Conservation (phyloP, 345 rosid genomes). For the Gossypium raimondii region DNA sequence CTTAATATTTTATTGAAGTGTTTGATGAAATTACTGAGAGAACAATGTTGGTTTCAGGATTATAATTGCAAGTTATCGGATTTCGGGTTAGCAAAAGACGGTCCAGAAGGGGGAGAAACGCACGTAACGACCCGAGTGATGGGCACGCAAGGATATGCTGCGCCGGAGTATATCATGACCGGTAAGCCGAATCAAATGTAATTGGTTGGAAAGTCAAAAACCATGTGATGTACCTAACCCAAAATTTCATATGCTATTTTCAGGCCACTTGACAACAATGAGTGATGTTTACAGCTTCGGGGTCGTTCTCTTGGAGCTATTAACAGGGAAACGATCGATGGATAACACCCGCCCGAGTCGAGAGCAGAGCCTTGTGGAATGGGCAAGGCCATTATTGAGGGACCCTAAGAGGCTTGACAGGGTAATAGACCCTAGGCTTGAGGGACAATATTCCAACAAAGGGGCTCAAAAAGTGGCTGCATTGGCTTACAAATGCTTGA, state of each 20-base stretch:
- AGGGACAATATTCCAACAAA: slow-evolving; percentile 46
- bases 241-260: slow-evolving; percentile 13
- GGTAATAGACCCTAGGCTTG: slow-evolving; percentile 58
- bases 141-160: slow-evolving; percentile 65
- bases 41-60: slow-evolving; percentile 28
- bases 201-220: background rate
- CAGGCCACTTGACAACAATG: slow-evolving; percentile 76
- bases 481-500: slow-evolving; percentile 57
- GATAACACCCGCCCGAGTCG: slow-evolving; percentile 45
- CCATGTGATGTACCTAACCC: background rate
- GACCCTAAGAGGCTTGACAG: slow-evolving; percentile 49
- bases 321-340: slow-evolving; percentile 55
- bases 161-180: slow-evolving; percentile 59
- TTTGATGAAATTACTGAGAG: background rate
- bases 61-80: slow-evolving; percentile 52
- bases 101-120: slow-evolving; percentile 54
- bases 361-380: slow-evolving; percentile 55
- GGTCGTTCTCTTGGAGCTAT: slow-evolving; percentile 59
- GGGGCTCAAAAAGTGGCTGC: slow-evolving; percentile 53
- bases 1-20: background rate
- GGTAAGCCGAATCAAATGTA: slow-evolving; percentile 25
- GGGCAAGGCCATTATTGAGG: slow-evolving; percentile 57
- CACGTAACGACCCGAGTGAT: slow-evolving; percentile 47
- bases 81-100: slow-evolving; percentile 55
- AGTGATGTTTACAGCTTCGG: slow-evolving; percentile 79